These are phyloP conservation scores for Aureobasidium sp. DNA, from an alignment of 2,329 filamentous ascomycete genomes.

Conservation along the genomic window DNA sequence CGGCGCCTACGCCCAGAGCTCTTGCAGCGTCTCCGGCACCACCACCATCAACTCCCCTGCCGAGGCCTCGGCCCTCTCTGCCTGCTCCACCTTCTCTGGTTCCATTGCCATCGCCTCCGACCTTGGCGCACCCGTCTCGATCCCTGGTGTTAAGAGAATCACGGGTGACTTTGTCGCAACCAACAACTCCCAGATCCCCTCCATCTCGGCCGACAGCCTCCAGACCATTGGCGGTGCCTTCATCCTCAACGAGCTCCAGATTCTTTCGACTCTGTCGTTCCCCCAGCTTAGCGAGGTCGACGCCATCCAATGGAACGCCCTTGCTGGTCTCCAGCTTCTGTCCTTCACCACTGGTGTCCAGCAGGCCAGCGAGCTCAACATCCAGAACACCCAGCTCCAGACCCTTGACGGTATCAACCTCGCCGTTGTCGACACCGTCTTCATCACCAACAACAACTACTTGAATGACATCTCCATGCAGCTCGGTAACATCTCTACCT, in stretches of 20 bases:
- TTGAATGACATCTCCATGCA: conserved; percentile 68
- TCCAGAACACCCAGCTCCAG: conserved; percentile 78
- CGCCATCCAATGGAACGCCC: conserved; percentile 60
- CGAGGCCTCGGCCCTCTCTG: conserved; percentile 49
- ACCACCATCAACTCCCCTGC: conserved; percentile 53
- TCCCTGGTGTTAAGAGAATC: conserved; percentile 56
- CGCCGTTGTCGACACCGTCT: conserved; percentile 58
- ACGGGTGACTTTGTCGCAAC: conserved; percentile 44
- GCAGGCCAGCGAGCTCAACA: conserved; percentile 58
- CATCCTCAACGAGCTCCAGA: conserved; percentile 57
- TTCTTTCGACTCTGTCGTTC: conserved; percentile 61
- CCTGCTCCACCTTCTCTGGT: conserved; percentile 62
- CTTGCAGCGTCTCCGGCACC: conserved; percentile 33
- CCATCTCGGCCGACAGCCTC: conserved; percentile 54
- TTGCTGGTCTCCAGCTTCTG: conserved; percentile 54
- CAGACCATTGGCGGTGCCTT: conserved; percentile 60
- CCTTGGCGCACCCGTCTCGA: conserved; percentile 48
- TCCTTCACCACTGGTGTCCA: conserved; percentile 57
- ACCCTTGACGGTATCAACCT: conserved; percentile 76
- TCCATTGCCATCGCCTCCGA: conserved; percentile 54
- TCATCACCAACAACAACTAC: conserved; percentile 85
- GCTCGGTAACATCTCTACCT: conserved; percentile 63
- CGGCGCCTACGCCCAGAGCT: conserved; percentile 33
- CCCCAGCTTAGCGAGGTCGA: conserved; percentile 55
- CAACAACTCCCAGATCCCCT: conserved; percentile 53